Percentiles rank a stretch among this genome's conserved stretches.
Evolutionary conservation across 306 rosid genomes (phyloP).

Genomic region (Fagus sylvatica): DNA sequence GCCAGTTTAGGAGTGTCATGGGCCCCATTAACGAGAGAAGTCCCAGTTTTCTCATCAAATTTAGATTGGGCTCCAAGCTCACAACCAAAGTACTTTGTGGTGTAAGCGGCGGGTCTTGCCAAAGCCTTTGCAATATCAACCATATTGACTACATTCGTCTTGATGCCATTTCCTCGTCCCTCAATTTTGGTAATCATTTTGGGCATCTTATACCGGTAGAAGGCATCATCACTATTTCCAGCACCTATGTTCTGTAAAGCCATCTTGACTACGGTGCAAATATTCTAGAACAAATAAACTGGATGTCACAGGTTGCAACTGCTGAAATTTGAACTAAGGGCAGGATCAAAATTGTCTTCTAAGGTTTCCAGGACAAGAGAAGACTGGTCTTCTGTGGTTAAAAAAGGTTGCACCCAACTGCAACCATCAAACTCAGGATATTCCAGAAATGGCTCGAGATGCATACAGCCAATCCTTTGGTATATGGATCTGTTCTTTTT

Average conservation of each 20-base stretch:
- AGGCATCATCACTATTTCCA: conserved; percentile 66
- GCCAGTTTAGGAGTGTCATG: conserved; percentile 75
- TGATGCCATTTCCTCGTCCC: conserved; percentile 76
- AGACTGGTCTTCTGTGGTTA: conserved; percentile 27
- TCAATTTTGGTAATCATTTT: conserved; percentile 70
- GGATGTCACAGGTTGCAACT: conserved; percentile 23
- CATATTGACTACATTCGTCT: conserved; percentile 69
- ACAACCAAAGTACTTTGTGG: conserved; percentile 67
- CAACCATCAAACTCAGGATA: conserved; percentile 35
- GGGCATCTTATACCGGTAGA: conserved; percentile 76
- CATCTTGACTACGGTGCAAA: conserved; percentile 42
- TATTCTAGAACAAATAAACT: conserved; percentile 2
- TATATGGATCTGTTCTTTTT: conserved; percentile 47
- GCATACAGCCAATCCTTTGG: conserved; percentile 49
- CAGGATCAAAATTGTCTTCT: conserved; percentile 13
- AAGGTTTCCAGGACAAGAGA: conserved; percentile 9
- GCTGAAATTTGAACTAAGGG: conserved; percentile 6
- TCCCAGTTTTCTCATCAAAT: conserved; percentile 68
- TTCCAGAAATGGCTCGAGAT: conserved; percentile 49
- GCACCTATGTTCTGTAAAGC: conserved; percentile 74
- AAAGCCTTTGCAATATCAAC: conserved; percentile 69
- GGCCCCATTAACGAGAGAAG: conserved; percentile 65
- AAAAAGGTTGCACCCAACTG: conserved; percentile 35
- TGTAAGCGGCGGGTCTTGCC: conserved; percentile 68
- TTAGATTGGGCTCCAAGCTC: conserved; percentile 72